Base-by-base conservation (phyloP, 2,329 filamentous ascomycete genomes). In the Simplicillium sp. region DNA sequence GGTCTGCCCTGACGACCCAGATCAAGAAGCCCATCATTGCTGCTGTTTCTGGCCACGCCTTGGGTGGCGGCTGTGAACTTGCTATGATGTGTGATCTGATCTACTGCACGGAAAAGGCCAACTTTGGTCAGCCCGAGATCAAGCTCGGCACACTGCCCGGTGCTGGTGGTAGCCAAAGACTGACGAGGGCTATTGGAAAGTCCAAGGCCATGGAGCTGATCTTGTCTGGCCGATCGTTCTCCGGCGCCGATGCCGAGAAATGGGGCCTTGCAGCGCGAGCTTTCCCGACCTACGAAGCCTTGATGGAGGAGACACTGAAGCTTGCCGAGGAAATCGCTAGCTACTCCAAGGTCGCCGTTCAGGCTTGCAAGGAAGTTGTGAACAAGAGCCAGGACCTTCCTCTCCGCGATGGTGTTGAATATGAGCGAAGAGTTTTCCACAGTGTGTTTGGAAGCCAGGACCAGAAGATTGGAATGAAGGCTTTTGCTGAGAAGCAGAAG, bases 31-130 rank as follows among this genome's bases (percentile, higher is more conserved):
- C 92, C 40, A 80, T 97, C 55, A 89, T 98, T 50, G 86, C 86
- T 12, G 92, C 92, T 17, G 89, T 98, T 3, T 92, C 92, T 9
- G 92, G 92, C 14, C 89, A 96, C 58, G 92, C 92, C 3, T 77
- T 98, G 1, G 92, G 92, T 18, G 92, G 92, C 40, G 92, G 92
- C 36, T 98, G 92, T 60, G 92, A 98, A 69, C 76, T 98, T 12
- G 89, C 92, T 38, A 84, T 98, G 73, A 98, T 97, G 92, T 87
- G 84, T 56, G 92, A 98, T 60, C 82, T 97, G 50, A 66, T 98
- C 45, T 97, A 97, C 71, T 92, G 86, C 66, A 89, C 85, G 2
- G 73, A 82, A 38, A 77, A 65, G 13, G 90, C 92, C 49, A 94
- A 87, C 54, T 96, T 98, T 58, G 92, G 92, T 11, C 92, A 97